Evolutionary conservation across 163 green algal species (phyloP), one percentile per base, ranked within the genome.

Genomic region (Chlorella variabilis): DNA sequence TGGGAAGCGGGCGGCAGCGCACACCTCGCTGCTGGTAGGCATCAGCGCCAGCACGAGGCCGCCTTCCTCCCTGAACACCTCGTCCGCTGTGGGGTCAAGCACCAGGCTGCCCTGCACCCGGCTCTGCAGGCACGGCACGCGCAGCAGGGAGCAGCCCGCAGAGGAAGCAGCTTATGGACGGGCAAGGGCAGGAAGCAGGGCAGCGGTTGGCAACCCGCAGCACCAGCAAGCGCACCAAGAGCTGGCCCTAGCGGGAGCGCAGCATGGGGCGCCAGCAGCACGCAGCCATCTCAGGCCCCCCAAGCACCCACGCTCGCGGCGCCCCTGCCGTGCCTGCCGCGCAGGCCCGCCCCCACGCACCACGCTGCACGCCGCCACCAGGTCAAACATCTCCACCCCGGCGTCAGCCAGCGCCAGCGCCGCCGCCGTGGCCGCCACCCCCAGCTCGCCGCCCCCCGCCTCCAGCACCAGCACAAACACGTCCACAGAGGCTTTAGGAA

Each of bases 361-460:
- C 86, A 97, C 85, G 15, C 54, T 88, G 75, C 87, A 92, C 3
- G 94, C 89, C 18, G 92, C 79, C 7, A 96, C 88, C 4, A 98
- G 71, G 81, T 98, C 94, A 27, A 82, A 77, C 83, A 96, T 86
- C 61, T 92, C 85, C 2, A 98, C 90, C 4, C 90, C 92, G 1
- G 94, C 94, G 71, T 97, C 90, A 15, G 94, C 94, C 38, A 97
- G 82, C 13, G 94, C 94, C 75, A 95, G 71, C 6, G 87, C 88
- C 13, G 93, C 94, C 21, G 90, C 91, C 5, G 86, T 91, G 54
- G 92, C 89, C 2, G 86, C 84, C 13, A 91, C 88, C 3, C 90
- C 89, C 36, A 93, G 71, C 76, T 97, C 94, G 2, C 81, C 74
- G 18, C 94, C 94, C 0, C 88, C 94, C 25, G 89, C 84, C 87